Percentiles rank a stretch among this genome's conserved stretches.
These are phyloP conservation scores for Gracilaria vermiculophylla DNA, from an alignment of 23 red algal species.

Conservation along the genomic window DNA sequence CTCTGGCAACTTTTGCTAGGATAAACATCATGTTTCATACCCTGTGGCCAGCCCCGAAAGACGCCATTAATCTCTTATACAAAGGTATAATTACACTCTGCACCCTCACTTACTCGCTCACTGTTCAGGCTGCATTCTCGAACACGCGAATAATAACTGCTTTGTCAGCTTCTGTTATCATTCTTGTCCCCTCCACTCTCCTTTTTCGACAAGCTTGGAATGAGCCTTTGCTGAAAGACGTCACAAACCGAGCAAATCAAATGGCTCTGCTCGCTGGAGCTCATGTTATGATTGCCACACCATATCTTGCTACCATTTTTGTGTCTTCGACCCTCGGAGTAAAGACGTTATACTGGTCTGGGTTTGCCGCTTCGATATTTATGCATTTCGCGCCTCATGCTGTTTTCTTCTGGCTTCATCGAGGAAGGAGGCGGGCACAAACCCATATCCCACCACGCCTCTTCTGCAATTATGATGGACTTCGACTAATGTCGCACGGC, in stretches of 20 bases:
- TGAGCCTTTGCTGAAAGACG: conserved; percentile 16
- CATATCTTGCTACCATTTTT: not conserved
- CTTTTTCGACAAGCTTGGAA: not conserved
- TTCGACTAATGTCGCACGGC: not conserved
- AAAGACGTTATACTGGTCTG: conserved; percentile 7
- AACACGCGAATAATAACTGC: not conserved
- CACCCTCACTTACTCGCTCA: not conserved
- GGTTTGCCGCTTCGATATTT: not conserved
- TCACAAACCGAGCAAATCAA: conserved; percentile 5
- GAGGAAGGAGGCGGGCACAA: not conserved
- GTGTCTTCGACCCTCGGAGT: not conserved
- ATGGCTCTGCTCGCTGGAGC: not conserved
- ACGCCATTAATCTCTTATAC: not conserved
- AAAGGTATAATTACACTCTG: not conserved
- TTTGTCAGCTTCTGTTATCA: not conserved
- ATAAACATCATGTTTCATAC: conserved; percentile 2
- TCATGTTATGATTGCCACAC: not conserved
- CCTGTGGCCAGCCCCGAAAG: conserved; percentile 1
- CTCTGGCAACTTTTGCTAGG: conserved; percentile 13
- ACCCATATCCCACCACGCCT: not conserved
- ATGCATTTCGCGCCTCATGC: conserved; percentile 1
- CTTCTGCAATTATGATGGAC: not conserved
- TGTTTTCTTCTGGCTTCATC: conserved; percentile 18
- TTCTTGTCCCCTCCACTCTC: not conserved
- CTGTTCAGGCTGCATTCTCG: not conserved